A percentile compares a stretch with the other conserved stretches of the same genome.
These are phyloP conservation scores for Calonectria pseudoturangicola DNA, from an alignment of 2,329 filamentous ascomycete species.

Conservation along the genomic window DNA sequence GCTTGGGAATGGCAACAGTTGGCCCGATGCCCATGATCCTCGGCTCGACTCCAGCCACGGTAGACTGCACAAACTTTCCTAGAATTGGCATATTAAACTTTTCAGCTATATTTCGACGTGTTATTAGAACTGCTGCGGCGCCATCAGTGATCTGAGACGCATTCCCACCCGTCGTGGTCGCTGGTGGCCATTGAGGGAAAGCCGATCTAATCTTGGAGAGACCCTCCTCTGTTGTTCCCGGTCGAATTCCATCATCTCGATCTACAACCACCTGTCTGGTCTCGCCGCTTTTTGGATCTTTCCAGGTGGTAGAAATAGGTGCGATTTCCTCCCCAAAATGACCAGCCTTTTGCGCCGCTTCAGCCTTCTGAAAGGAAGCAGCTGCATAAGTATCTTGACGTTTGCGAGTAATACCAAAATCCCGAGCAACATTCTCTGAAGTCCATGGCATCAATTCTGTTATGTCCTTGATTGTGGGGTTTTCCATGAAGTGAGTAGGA, in stretches of 20 bases:
- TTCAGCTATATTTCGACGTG: constrained; percentile 73
- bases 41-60: constrained; percentile 81
- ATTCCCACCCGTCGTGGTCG: constrained; percentile 81
- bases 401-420: constrained; percentile 82
- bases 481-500: constrained; percentile 19
- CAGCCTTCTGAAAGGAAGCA: constrained; percentile 80
- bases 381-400: constrained; percentile 80
- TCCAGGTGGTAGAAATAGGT: constrained; percentile 12
- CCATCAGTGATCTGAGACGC: constrained; percentile 84
- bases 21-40: constrained; percentile 85
- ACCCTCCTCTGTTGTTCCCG: constrained; percentile 80
- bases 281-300: constrained; percentile 23
- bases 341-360: constrained; percentile 82
- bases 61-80: constrained; percentile 83
- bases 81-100: constrained; percentile 77
- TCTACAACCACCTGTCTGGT: constrained; percentile 68
- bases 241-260: constrained; percentile 82
- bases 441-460: constrained; percentile 86
- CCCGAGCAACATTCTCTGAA: constrained; percentile 82
- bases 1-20: constrained; percentile 63
- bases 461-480: constrained; percentile 56
- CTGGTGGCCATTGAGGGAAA: constrained; percentile 80
- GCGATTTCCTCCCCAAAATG: constrained; percentile 85
- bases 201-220: constrained; percentile 82
- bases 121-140: constrained; percentile 80